Percentiles rank a stretch among this genome's conserved stretches.
Conservation (phyloP, 352 stramenopile species). For the Phytopythium montanum region DNA sequence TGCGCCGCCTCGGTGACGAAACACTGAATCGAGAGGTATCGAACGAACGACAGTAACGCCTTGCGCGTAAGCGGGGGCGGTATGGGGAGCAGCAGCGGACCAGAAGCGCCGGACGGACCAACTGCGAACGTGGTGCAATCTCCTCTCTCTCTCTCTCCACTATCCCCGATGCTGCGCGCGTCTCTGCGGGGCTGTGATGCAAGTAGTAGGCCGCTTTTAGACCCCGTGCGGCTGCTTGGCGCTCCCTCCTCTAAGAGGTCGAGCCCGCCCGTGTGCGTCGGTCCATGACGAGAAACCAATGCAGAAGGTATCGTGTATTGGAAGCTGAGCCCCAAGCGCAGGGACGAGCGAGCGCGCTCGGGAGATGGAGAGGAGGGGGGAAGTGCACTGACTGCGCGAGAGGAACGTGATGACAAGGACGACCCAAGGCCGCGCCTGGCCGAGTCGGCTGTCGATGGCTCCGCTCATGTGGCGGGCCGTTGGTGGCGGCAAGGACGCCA, state of each 20-base stretch:
- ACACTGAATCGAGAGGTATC: constrained; percentile 32
- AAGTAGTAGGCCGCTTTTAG: constrained; percentile 42
- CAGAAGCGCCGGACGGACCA: neutral
- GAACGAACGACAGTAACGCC: constrained; percentile 3
- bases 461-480: neutral
- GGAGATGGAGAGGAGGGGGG: neutral
- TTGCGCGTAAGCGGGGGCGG: neutral
- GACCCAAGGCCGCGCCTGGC: neutral
- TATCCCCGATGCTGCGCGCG: neutral
- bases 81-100: neutral
- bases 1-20: constrained; percentile 26
- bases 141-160: constrained; percentile 13
- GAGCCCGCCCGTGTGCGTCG: constrained; percentile 19
- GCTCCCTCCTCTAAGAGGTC: constrained; percentile 13
- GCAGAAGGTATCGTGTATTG: constrained; percentile 45
- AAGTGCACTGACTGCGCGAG: neutral
- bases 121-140: neutral
- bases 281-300: constrained; percentile 37
- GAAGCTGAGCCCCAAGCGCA: constrained; percentile 25
- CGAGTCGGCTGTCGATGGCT: neutral
- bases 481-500: neutral
- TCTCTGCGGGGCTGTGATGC: constrained; percentile 19
- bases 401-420: constrained; percentile 21
- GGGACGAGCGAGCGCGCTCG: neutral
- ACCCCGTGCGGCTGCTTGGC: constrained; percentile 11